These are phyloP conservation scores for Arthrinium puccinioides DNA, from an alignment of 2,329 filamentous ascomycete genomes.

Conservation along the genomic window DNA sequence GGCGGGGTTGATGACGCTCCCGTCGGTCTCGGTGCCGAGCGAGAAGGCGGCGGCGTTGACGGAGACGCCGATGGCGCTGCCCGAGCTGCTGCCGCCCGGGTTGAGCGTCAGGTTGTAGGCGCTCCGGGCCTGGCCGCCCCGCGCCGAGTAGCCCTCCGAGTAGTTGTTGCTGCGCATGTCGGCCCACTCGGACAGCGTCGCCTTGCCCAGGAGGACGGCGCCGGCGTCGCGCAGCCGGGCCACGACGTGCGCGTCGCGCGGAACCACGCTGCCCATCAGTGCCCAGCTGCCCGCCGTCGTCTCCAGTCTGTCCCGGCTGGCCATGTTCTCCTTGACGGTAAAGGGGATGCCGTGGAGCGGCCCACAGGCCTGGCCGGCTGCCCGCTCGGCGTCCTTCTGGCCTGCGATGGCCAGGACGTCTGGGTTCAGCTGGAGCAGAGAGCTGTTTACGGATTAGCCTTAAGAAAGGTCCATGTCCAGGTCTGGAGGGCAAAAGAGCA, in stretches of 20 bases:
- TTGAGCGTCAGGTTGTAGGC: slow-evolving; percentile 63
- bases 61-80: slow-evolving; percentile 56
- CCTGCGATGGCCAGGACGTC: slow-evolving; percentile 57
- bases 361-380: slow-evolving; percentile 47
- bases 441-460: too few relatives aligned
- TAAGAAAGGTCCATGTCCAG: not conserved
- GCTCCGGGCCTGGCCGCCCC: slow-evolving; percentile 57
- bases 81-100: slow-evolving; percentile 63
- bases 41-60: slow-evolving; percentile 57
- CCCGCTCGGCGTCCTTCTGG: slow-evolving; percentile 52
- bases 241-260: slow-evolving; percentile 37
- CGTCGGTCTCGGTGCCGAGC: slow-evolving; percentile 70
- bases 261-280: slow-evolving; percentile 57
- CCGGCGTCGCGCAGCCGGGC: slow-evolving; percentile 27
- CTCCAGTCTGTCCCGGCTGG: slow-evolving; percentile 61
- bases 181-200: slow-evolving; percentile 67
- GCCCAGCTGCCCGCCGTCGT: slow-evolving; percentile 59
- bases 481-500: not conserved
- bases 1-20: slow-evolving; percentile 64
- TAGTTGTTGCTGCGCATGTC: slow-evolving; percentile 62
- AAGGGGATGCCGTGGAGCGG: slow-evolving; percentile 71
- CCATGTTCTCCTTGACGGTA: slow-evolving; percentile 68
- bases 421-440: slow-evolving; percentile 61
- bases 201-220: slow-evolving; percentile 61
- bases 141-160: slow-evolving; percentile 56